A percentile compares a stretch with the other conserved stretches of the same genome.
These are phyloP conservation scores for Neurospora sp. DNA, from an alignment of 495 filamentous ascomycete genomes.

Conservation along the genomic window DNA sequence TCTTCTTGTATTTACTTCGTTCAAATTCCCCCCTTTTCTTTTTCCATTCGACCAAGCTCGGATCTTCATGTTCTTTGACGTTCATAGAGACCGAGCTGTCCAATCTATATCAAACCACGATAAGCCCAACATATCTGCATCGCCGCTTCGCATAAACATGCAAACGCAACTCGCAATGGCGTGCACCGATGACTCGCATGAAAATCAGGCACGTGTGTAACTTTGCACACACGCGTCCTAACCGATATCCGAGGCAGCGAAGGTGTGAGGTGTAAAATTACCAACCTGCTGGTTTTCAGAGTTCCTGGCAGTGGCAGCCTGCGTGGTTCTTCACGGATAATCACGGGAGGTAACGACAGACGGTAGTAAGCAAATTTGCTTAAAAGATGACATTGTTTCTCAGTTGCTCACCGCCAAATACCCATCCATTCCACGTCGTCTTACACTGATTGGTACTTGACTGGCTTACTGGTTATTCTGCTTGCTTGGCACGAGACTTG, in stretches of 20 bases:
- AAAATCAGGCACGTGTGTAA: background rate
- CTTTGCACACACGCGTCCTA: background rate
- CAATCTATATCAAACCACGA: too few relatives aligned
- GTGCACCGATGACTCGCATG: background rate
- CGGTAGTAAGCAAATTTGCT: background rate
- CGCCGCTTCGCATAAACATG: too few relatives aligned
- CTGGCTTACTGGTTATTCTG: background rate
- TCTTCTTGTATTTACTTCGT: background rate
- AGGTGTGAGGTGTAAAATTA: background rate
- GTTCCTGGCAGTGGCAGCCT: background rate
- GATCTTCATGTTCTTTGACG: too few relatives aligned
- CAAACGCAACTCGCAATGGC: background rate
- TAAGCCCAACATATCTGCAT: too few relatives aligned
- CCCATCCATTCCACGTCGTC: background rate
- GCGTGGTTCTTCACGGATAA: background rate
- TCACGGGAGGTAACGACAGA: background rate
- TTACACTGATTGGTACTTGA: background rate
- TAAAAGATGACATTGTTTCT: background rate
- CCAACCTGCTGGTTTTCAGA: background rate
- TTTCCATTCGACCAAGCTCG: too few relatives aligned
- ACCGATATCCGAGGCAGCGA: background rate
- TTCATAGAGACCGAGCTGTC: too few relatives aligned
- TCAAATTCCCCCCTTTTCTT: too few relatives aligned
- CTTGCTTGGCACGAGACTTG: background rate
- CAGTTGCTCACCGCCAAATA: background rate